Evolutionary conservation across 257 asterid species (phyloP).

Genomic region (Coffea eugenioides): DNA sequence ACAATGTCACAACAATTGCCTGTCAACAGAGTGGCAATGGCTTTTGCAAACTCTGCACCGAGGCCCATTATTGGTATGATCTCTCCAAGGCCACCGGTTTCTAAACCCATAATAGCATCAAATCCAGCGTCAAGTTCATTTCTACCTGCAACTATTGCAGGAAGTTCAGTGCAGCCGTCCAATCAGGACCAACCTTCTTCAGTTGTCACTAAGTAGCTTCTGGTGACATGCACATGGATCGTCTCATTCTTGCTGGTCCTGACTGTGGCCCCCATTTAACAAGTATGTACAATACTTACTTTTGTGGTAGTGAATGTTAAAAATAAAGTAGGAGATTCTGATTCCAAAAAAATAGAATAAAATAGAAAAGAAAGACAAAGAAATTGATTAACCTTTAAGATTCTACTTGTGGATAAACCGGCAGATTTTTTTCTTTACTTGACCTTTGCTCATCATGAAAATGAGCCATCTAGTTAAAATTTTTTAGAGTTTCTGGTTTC

Average conservation of each 20-base stretch:
- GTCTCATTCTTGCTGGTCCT: constrained; percentile 21
- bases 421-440: neutral
- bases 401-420: neutral
- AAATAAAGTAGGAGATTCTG: neutral
- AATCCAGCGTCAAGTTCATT: constrained; percentile 49
- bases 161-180: constrained; percentile 52
- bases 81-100: constrained; percentile 57
- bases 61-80: constrained; percentile 65
- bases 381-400: neutral
- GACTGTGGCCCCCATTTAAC: constrained; percentile 27
- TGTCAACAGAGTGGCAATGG: constrained; percentile 53
- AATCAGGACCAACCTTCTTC: constrained; percentile 55
- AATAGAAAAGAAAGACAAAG: neutral
- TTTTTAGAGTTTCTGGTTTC: neutral
- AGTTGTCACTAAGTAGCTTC: constrained; percentile 55
- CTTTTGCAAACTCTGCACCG: constrained; percentile 43
- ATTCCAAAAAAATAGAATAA: neutral
- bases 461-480: neutral
- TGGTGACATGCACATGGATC: constrained; percentile 2
- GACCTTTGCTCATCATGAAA: neutral
- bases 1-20: constrained; percentile 52
- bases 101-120: constrained; percentile 59
- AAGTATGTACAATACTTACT: constrained; percentile 31
- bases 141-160: constrained; percentile 46
- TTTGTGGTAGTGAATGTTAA: neutral